A percentile compares a stretch with the other conserved stretches of the same genome.
Conservation (phyloP, 176 grass and related monocot species). For the Puya raimondii region DNA sequence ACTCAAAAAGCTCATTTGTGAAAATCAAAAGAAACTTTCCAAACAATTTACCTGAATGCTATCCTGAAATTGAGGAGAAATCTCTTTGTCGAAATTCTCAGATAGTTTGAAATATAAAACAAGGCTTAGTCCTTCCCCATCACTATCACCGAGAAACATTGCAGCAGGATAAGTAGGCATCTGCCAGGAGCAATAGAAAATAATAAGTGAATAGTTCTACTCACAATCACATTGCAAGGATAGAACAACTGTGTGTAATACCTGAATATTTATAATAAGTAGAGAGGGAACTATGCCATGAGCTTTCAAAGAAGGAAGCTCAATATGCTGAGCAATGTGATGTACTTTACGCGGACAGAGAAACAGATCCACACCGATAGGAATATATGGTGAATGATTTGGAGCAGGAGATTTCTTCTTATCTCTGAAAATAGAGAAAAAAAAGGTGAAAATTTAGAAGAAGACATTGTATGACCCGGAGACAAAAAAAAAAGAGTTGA, state of each 20-base stretch:
- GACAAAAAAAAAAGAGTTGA: background rate
- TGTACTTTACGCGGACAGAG: constrained; percentile 70
- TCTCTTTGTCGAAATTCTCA: constrained; percentile 81
- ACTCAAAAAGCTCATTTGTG: background rate
- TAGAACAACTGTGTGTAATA: constrained; percentile 5
- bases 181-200: constrained; percentile 24
- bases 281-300: constrained; percentile 75
- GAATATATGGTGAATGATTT: constrained; percentile 51
- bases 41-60: constrained; percentile 58
- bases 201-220: constrained; percentile 1
- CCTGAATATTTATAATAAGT: constrained; percentile 90
- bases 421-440: constrained; percentile 43
- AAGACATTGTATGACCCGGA: constrained; percentile 13
- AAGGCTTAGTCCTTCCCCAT: constrained; percentile 70
- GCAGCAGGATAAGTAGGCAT: constrained; percentile 95
- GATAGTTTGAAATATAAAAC: constrained; percentile 85
- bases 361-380: constrained; percentile 87
- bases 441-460: constrained; percentile 7
- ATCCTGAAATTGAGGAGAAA: constrained; percentile 71
- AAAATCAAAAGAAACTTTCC: background rate
- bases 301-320: constrained; percentile 52
- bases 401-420: constrained; percentile 73
- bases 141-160: constrained; percentile 88
- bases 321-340: constrained; percentile 84
- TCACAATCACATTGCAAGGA: constrained; percentile 2